Base-by-base conservation (phyloP, 78 protist species). In the Pigoraptor vietnamica region DNA sequence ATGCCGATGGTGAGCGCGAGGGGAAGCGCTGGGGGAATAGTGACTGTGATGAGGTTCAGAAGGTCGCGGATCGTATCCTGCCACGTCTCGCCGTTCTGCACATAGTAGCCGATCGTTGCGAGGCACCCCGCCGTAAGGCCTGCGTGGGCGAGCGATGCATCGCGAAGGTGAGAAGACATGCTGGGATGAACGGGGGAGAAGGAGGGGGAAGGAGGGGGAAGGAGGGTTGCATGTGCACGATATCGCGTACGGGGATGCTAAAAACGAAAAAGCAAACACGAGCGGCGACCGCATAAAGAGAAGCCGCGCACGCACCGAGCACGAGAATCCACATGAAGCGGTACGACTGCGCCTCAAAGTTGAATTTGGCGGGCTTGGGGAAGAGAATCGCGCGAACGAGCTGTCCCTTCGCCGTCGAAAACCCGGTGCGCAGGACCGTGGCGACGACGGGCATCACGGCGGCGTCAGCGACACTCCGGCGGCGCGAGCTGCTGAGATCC, bases 11-110 rank as follows among this genome's bases (percentile, higher is more conserved):
- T 84, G 97, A 95, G 90, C 19, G 97, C 98, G 82, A 96, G 94
- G 0, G 98, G 98, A 35, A 97, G 93, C 1, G 97, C 96, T 1
- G 97, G 97, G 2, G 98, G 99, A 23, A 96, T 94, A 0, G 96
- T 97, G n/a, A 95, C 86, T 0, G 99, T 97, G 56, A 97, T 90
- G 84, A 98, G 67, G 89, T 98, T 98, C 23, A 91, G 79, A 1
- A 95, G 94, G 25, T 94, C 86, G n/a, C 1, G 23, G 14, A 79
- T 79, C 32, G 84, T 48, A 14, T 48, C 67, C 67, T 48, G 67
- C 67, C 67, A 48, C 67, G 67, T 48, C 67, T 48, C 67, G 6
- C 67, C 67, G 67, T 48, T 48, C 67, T 48, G 67, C 6, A 48
- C 67, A 14, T 48, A 48, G 14, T 48, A 48, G 67, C 6, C 67